Conservation (phyloP, 768 basidiomycete species). For the Rhodotorula babjevae region DNA sequence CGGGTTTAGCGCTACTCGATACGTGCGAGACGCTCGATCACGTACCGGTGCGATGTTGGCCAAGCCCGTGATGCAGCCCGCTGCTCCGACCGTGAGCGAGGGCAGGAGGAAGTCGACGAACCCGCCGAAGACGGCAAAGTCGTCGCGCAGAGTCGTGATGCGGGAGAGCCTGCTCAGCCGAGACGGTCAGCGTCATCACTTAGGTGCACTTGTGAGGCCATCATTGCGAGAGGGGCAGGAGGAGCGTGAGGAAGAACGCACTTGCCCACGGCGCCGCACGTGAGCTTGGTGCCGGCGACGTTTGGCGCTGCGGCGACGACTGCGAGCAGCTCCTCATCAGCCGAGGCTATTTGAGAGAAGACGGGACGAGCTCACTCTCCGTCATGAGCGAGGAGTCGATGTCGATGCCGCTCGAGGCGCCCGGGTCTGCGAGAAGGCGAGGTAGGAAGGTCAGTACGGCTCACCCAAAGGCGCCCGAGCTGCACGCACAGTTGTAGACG, state of each 20-base stretch:
- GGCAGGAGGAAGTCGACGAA: conserved; percentile 78
- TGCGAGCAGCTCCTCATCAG: background rate
- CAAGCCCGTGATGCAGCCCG: conserved; percentile 89
- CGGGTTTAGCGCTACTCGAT: too few species aligned
- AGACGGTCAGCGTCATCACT: too few species aligned
- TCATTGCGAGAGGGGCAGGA: too few species aligned
- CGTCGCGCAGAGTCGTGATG: conserved; percentile 6
- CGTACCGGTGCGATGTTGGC: conserved; percentile 74
- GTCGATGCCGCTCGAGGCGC: conserved; percentile 80
- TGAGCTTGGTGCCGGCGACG: conserved; percentile 77
- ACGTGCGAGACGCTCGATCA: too few species aligned
- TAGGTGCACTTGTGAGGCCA: too few species aligned
- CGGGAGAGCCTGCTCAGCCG: conserved; percentile 12
- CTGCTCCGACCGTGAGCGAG: conserved; percentile 64
- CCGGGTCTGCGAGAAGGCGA: conserved; percentile 59
- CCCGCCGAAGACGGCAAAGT: conserved; percentile 78
- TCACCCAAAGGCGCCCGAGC: rapidly evolving
- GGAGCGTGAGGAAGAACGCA: background rate
- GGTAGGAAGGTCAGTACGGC: background rate
- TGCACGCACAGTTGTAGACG: conserved; percentile 14
- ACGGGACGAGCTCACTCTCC: conserved; percentile 7
- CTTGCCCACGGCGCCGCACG: conserved; percentile 76
- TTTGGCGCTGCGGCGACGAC: conserved; percentile 8
- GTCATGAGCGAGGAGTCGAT: conserved; percentile 65
- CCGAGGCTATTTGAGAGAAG: rapidly evolving